Evolutionary conservation across 78 protist genomes (phyloP), one percentile per base, ranked within the genome.

Genomic region (Bodo saltans): DNA sequence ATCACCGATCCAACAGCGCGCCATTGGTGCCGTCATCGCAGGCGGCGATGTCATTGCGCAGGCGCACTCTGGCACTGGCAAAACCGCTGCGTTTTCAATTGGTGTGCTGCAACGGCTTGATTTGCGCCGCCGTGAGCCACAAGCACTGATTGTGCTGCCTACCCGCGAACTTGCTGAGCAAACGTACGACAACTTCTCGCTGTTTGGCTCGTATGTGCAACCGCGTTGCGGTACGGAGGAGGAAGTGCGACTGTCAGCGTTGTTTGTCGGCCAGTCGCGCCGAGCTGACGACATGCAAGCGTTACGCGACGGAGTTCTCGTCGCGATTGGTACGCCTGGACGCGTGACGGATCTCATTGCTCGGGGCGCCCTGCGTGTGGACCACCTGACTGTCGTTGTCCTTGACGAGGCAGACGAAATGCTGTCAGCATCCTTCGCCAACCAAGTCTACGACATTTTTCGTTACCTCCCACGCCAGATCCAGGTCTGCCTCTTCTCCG

Each of bases 401-500:
- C 94, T 98, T 52, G 99, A 98, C 83, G 99, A 98, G 83, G 99
- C 99, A 42, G 99, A 98, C 79, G 99, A 97, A 88, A 95, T 98
- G 99, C 96, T 98, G 40, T 91, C 96, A 29, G 8, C 12, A 17
- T 98, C 99, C 40, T 98, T n/a, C n/a, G n/a, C n/a, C n/a, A 98
- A 96, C 74, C 99, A 98, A 88, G 94, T 98, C 89, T 95, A 94
- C 89, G 98, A 97, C 71, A 93, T 97, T 83, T 97, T 94, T 97
- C 91, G 90, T 74, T 33, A 84, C 37, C 72, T 97, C 52, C 99
- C 98, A 35, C 34, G 52, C 27, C 72, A 71, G 38, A 90, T 94
- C 38, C 99, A 98, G 88, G 99, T 97, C 30, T 93, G 92, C 79
- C 92, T 97, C 39, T 91, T 98, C 90, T 92, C 97, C 35, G 99